These are phyloP conservation scores for Colletotrichum ledebouriae DNA, from an alignment of 2,329 filamentous ascomycete species.

Conservation along the genomic window DNA sequence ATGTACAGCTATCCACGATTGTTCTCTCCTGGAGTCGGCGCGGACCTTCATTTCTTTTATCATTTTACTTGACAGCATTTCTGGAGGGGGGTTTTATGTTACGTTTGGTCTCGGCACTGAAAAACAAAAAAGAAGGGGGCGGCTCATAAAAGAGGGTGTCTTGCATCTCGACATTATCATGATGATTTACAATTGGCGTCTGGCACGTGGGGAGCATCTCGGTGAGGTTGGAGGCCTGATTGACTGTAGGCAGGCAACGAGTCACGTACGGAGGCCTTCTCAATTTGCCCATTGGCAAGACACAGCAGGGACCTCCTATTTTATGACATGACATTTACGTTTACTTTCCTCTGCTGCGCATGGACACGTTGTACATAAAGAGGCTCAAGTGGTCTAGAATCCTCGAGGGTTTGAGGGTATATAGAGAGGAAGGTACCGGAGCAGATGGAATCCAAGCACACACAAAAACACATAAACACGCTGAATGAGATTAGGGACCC, in stretches of 20 bases:
- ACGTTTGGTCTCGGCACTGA: conserved; percentile 14
- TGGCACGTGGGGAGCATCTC: conserved; percentile 31
- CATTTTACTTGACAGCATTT: conserved; percentile 7
- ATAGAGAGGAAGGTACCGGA: conserved; percentile 12
- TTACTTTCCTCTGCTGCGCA: conserved; percentile 1
- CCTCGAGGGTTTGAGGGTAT: conserved; percentile 8
- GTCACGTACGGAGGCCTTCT: conserved; percentile 13
- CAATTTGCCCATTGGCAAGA: background rate
- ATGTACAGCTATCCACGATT: conserved; percentile 9
- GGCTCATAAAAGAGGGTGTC: conserved; percentile 35
- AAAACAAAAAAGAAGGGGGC: conserved; percentile 38
- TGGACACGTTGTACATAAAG: conserved; percentile 22
- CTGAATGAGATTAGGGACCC: background rate
- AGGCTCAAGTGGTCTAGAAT: conserved; percentile 19
- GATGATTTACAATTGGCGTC: conserved; percentile 27
- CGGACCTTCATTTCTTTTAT: conserved; percentile 4
- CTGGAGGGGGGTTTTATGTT: background rate
- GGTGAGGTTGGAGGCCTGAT: conserved; percentile 25
- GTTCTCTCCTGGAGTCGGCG: conserved; percentile 33
- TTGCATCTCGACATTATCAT: conserved; percentile 35
- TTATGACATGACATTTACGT: conserved; percentile 16
- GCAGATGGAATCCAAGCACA: background rate
- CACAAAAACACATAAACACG: background rate
- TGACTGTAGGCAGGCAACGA: conserved; percentile 28
- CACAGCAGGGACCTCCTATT: background rate